These are phyloP conservation scores for Citrus sp. DNA, from an alignment of 345 rosid genomes.

Conservation along the genomic window DNA sequence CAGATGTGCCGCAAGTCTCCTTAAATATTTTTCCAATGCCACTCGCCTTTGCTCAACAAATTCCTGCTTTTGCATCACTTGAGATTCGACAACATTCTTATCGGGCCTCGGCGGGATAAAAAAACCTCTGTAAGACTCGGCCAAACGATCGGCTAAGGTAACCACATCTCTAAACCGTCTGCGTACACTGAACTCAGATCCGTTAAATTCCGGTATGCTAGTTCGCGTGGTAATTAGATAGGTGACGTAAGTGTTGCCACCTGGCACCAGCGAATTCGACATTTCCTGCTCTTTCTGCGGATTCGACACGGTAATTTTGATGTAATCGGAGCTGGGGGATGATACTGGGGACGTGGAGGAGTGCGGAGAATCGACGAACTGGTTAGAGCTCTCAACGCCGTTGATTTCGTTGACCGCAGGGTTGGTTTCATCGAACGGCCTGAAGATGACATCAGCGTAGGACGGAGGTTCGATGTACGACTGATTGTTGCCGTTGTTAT, in stretches of 20 bases:
- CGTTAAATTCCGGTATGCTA: conserved; percentile 64
- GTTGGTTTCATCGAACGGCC: conserved; percentile 65
- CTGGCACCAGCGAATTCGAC: conserved; percentile 75
- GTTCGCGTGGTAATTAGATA: conserved; percentile 81
- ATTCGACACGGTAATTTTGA: conserved; percentile 78
- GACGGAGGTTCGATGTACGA: conserved; percentile 90
- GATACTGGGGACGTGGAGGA: conserved; percentile 61
- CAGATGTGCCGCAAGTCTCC: conserved; percentile 67
- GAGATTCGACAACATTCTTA: conserved; percentile 90
- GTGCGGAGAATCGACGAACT: conserved; percentile 33
- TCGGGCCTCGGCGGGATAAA: conserved; percentile 91
- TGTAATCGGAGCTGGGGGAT: conserved; percentile 47
- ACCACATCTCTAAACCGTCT: conserved; percentile 85
- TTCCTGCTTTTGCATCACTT: conserved; percentile 97
- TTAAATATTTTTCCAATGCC: conserved; percentile 82
- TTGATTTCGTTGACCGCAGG: conserved; percentile 45
- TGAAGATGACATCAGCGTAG: conserved; percentile 79
- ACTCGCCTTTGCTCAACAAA: conserved; percentile 93
- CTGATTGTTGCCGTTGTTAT: conserved; percentile 13
- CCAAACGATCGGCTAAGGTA: conserved; percentile 72
- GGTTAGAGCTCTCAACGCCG: conserved; percentile 47
- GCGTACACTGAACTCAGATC: conserved; percentile 67
- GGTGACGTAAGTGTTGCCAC: conserved; percentile 67
- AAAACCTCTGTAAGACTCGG: conserved; percentile 81
- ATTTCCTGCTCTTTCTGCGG: conserved; percentile 82